Conservation (phyloP, 1,284 basidiomycete genomes). For the Microbotryum violaceum region DNA sequence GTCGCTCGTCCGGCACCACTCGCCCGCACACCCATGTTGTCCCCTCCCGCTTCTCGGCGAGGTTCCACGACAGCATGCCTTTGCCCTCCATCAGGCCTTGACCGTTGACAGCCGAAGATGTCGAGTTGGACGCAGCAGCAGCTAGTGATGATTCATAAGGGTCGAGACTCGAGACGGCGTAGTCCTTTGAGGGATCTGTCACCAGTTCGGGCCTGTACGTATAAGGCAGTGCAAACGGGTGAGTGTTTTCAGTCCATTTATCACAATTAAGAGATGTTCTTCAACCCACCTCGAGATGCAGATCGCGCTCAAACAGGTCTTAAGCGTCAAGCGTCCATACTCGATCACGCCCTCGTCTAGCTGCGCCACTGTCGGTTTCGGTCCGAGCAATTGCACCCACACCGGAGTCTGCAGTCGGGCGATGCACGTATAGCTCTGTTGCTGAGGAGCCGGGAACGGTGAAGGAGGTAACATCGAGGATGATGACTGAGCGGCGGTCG, state of each 20-base stretch:
- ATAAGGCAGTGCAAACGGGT: background rate
- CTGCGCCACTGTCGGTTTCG: background rate
- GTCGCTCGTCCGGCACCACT: constrained; percentile 5
- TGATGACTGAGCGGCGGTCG: constrained; percentile 5
- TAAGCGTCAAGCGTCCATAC: constrained; percentile 29
- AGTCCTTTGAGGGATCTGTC: constrained; percentile 28
- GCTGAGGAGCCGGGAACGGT: background rate
- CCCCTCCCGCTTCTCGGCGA: constrained; percentile 32
- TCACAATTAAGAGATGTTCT: background rate
- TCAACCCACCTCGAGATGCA: constrained; percentile 27
- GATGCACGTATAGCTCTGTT: constrained; percentile 20
- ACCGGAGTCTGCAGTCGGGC: constrained; percentile 25
- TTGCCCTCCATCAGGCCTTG: constrained; percentile 31
- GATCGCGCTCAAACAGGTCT: constrained; percentile 29
- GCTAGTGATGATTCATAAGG: constrained; percentile 27
- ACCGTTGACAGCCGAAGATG: background rate
- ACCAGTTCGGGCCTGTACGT: constrained; percentile 26
- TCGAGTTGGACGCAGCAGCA: background rate
- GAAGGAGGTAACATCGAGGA: background rate
- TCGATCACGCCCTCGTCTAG: constrained; percentile 5
- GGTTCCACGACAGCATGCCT: constrained; percentile 32
- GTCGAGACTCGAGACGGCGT: constrained; percentile 29
- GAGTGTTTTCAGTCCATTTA: background rate
- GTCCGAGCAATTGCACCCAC: constrained; percentile 24
- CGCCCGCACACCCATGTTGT: constrained; percentile 26